Conservation (phyloP, 805 yeast species). For the Lipomyces oligophaga region DNA sequence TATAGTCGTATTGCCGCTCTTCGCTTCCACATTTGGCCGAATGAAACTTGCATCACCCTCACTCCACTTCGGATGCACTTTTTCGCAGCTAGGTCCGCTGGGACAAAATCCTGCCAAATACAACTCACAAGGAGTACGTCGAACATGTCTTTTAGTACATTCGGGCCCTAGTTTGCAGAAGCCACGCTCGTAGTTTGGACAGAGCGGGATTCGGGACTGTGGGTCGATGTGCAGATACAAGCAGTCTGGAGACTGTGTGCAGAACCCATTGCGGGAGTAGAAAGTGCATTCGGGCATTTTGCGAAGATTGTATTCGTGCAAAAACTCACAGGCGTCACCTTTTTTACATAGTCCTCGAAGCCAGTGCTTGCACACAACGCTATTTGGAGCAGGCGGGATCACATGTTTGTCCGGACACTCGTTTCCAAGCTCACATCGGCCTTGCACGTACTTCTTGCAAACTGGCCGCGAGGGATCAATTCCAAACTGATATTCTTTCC, state of each 20-base stretch:
- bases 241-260: constrained; percentile 93
- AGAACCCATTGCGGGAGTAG: constrained; percentile 48
- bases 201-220: constrained; percentile 78
- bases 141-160: constrained; percentile 76
- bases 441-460: constrained; percentile 67
- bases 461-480: constrained; percentile 86
- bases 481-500: constrained; percentile 75
- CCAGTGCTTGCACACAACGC: constrained; percentile 98
- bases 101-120: constrained; percentile 93
- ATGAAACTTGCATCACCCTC: constrained; percentile 15
- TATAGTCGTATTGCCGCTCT: constrained; percentile 2
- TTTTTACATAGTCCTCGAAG: constrained; percentile 93
- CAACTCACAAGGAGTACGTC: constrained; percentile 70
- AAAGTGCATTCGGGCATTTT: constrained; percentile 97
- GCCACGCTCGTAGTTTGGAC: constrained; percentile 78
- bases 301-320: constrained; percentile 89
- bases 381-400: constrained; percentile 58
- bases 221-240: constrained; percentile 90
- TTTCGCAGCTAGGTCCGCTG: constrained; percentile 69
- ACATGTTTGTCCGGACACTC: constrained; percentile 85
- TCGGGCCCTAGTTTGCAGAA: constrained; percentile 90
- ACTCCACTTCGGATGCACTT: constrained; percentile 74
- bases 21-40: constrained; percentile 9
- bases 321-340: constrained; percentile 91
- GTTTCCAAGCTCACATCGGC: constrained; percentile 81